Evolutionary conservation across 257 asterid species (phyloP).

Genomic region (Primulina eburnea): DNA sequence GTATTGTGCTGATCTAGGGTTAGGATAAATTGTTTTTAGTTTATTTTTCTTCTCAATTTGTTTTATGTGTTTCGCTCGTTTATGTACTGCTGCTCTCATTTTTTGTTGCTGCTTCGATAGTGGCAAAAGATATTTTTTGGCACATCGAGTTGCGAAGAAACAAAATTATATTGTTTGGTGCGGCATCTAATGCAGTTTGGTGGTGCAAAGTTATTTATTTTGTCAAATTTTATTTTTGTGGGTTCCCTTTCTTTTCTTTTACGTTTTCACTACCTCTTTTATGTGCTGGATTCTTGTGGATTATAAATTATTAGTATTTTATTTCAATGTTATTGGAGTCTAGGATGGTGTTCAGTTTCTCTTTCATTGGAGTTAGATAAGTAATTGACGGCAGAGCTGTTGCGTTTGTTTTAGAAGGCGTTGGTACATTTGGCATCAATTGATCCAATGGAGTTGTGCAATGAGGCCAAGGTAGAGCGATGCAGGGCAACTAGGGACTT

Average conservation of each 20-base stretch:
- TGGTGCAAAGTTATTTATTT: neutral
- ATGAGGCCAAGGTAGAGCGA: constrained; percentile 90
- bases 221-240: neutral
- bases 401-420: constrained; percentile 56
- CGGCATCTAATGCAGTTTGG: neutral
- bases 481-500: constrained; percentile 96
- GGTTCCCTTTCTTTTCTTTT: neutral
- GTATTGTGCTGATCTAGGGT: neutral
- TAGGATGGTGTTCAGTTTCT: neutral
- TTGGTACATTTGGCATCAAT: constrained; percentile 70
- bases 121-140: neutral
- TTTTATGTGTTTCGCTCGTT: neutral
- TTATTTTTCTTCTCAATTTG: neutral
- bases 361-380: neutral
- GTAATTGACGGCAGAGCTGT: constrained; percentile 24
- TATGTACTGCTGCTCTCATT: neutral
- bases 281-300: constrained; percentile 3
- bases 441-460: constrained; percentile 78
- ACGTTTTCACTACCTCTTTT: neutral
- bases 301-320: neutral
- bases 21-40: neutral
- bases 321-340: neutral
- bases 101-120: neutral
- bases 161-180: too few species aligned
- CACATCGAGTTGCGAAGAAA: neutral